phyloP scores from a whole-genome alignment of 2,329 filamentous ascomycete species.

The Pestalotiopsis sp. region DNA sequence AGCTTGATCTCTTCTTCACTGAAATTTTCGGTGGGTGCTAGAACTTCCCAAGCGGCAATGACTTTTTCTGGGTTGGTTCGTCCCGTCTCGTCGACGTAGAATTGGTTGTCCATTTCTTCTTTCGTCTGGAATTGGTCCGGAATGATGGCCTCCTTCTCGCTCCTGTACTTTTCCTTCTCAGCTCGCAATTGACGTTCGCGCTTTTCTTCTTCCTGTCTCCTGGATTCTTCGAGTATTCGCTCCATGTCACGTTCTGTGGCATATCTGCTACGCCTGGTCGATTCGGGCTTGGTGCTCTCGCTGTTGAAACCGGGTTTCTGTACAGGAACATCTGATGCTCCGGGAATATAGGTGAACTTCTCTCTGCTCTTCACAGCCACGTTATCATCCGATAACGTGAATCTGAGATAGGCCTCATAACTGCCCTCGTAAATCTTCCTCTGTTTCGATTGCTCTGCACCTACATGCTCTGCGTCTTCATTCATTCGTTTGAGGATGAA shows the following conservation, averaged over 20 bases:
- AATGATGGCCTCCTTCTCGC: constrained; percentile 73
- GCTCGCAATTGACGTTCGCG: constrained; percentile 67
- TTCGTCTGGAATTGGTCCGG: constrained; percentile 69
- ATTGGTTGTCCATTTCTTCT: constrained; percentile 58
- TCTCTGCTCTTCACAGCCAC: constrained; percentile 57
- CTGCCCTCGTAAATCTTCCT: constrained; percentile 47
- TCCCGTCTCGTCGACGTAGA: constrained; percentile 69
- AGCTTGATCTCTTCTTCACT: constrained; percentile 68
- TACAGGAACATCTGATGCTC: constrained; percentile 35
- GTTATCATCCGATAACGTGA: constrained; percentile 58
- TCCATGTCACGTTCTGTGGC: constrained; percentile 76
- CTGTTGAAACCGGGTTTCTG: constrained; percentile 42
- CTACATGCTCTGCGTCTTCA: constrained; percentile 40
- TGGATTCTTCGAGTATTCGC: constrained; percentile 71
- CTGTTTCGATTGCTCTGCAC: constrained; percentile 39
- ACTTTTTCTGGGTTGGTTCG: constrained; percentile 67
- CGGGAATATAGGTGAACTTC: constrained; percentile 48
- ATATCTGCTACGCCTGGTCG: constrained; percentile 55
- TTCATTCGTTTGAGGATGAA: constrained; percentile 51
- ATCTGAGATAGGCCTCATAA: constrained; percentile 56
- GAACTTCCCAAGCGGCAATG: constrained; percentile 70
- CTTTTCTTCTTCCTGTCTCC: constrained; percentile 70
- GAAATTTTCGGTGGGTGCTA: constrained; percentile 76
- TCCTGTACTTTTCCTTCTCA: constrained; percentile 71
- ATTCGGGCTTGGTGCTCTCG: constrained; percentile 57